phyloP scores from a whole-genome alignment of 2,329 filamentous ascomycete species.

The Calycina marina region DNA sequence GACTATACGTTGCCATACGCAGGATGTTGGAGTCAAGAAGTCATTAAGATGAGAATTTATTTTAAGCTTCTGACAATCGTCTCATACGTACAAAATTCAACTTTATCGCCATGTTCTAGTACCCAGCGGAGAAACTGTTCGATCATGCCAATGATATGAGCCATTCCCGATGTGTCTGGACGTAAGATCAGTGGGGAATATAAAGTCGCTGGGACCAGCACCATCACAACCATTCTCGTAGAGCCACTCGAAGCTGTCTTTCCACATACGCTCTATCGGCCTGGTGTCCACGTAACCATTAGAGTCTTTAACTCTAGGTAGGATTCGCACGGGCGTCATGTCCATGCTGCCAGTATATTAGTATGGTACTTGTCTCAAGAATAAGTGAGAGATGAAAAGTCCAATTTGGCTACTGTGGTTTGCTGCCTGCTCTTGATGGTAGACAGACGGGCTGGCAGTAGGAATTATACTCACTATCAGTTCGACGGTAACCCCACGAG shows the following conservation, averaged over 20 bases:
- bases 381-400: no score
- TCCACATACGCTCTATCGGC: constrained; percentile 33
- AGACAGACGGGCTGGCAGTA: no score
- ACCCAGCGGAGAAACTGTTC: constrained; percentile 34
- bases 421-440: no score
- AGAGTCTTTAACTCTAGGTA: constrained; percentile 28
- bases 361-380: no score
- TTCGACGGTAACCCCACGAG: no score
- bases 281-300: constrained; percentile 33
- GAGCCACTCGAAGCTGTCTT: constrained; percentile 12
- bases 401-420: no score
- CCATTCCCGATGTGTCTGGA: constrained; percentile 44
- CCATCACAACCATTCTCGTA: constrained; percentile 21
- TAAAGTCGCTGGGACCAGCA: constrained; percentile 23
- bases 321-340: constrained; percentile 20
- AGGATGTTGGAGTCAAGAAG: no score
- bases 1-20: no score
- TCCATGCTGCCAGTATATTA: no score
- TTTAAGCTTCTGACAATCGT: no score
- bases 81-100: constrained; percentile 31
- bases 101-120: constrained; percentile 28
- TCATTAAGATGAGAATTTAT: no score
- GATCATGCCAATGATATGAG: constrained; percentile 36
- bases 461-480: no score
- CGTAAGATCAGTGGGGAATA: constrained; percentile 40